Base-by-base conservation (phyloP, 2,329 filamentous ascomycete species). In the Aurifilum marmelostoma region DNA sequence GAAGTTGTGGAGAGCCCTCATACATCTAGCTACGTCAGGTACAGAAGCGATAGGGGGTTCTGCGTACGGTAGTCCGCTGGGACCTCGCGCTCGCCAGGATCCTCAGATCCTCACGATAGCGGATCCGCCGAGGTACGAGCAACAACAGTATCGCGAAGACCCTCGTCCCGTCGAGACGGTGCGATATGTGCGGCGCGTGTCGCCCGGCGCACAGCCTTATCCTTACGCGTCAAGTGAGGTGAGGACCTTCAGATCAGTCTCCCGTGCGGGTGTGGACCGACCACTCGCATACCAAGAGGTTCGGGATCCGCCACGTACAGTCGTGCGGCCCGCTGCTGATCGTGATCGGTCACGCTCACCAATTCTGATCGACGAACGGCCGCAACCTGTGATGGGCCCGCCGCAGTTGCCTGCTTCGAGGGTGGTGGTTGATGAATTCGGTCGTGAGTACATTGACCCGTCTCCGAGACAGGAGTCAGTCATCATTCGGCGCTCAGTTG, bases 361-460 rank as follows among this genome's bases (percentile, higher is more conserved):
- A 9, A 72, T 82, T 47, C 75, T 82, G 74, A 76, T 80, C 71
- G 80, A 84, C 71, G 76, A 80, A 72, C 76, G 81, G 73, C 76
- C 83, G 21, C 81, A 85, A 41, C 50, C 59, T 50, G 81, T 83
- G n/a, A 84, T 87, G 80, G 80, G 80, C 1, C 83, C 83, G 61
- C 83, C 83, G 74, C 78, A 83, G 63, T 83, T 87, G 8, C 84
- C 87, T 24, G 81, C 87, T 60, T 83, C 89, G 67, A 88, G 90
- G 71, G 91, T 97, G 72, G 85, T 97, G 43, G 84, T 97, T 67
- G 94, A 97, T 79, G 89, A 92, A 71, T 92, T 90, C 78, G 94
- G 94, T 54, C 92, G 92, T 77, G 89, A 93, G 76, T 97, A 94
- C 80, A 78, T 85, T 70, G 87, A 90, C 73, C 86, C 88, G 34